phyloP scores from a whole-genome alignment of 495 filamentous ascomycete genomes.

The Filosporella fistucella region DNA sequence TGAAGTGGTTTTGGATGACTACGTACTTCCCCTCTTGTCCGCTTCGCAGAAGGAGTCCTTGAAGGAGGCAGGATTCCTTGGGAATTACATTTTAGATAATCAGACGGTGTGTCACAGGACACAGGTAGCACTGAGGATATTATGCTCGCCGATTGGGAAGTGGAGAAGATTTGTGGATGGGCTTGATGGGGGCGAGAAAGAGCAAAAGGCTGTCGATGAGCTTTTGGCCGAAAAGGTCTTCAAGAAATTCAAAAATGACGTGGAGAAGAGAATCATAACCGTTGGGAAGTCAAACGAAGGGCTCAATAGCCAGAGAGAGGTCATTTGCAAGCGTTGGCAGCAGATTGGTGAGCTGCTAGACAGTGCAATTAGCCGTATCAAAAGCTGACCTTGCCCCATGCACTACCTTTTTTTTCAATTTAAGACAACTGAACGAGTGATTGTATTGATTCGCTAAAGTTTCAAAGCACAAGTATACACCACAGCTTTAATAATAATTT shows the following conservation, averaged over 20 bases:
- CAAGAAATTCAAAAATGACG: background rate
- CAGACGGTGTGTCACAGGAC: constrained; percentile 50
- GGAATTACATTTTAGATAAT: constrained; percentile 25
- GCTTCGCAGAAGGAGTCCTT: constrained; percentile 35
- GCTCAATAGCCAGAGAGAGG: constrained; percentile 16
- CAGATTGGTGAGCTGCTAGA: constrained; percentile 17
- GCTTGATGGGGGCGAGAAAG: constrained; percentile 12
- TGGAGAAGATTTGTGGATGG: constrained; percentile 16
- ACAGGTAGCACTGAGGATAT: constrained; percentile 44
- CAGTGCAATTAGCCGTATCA: constrained; percentile 14
- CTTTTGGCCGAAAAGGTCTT: constrained; percentile 11
- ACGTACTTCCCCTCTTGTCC: constrained; percentile 43
- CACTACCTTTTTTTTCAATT: no score
- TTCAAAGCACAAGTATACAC: no score
- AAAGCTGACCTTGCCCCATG: constrained; percentile 8
- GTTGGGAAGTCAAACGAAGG: constrained; percentile 1
- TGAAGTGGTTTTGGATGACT: constrained; percentile 49
- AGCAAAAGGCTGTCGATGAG: constrained; percentile 14
- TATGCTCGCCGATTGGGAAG: constrained; percentile 10
- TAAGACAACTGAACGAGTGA: no score
- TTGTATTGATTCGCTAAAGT: no score
- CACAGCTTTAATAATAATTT: no score
- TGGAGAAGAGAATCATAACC: background rate
- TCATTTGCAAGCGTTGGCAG: constrained; percentile 16
- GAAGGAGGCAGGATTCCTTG: constrained; percentile 45